Base-by-base conservation (phyloP, 2,329 filamentous ascomycete species). In the Beauveria australis region DNA sequence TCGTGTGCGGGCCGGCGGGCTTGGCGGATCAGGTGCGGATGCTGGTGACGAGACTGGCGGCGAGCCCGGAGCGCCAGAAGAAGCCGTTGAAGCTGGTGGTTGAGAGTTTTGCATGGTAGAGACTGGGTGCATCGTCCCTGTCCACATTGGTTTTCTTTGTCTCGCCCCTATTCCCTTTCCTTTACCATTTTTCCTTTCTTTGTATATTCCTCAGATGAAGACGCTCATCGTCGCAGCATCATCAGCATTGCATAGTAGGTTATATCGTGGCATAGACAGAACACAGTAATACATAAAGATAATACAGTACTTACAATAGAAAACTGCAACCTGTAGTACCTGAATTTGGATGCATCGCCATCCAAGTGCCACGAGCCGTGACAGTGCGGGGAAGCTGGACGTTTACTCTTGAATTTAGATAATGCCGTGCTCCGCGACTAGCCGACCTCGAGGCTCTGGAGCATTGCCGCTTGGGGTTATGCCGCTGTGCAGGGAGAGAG, bases 21-120 rank as follows among this genome's bases (percentile, higher is more conserved):
- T 64, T 68, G 66, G 63, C 66, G 10, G 67, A 68, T 33, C 63
- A 67, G 22, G 67, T 67, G 22, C 59, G 67, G 26, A 62, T 52
- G 14, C 46, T 62, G 49, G 64, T 63, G 19, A 61, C 63, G 33
- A 59, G 33, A 12, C 24, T 65, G 41, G 54, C 60, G 14, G 57
- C 53, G 24, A 61, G 61, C 19, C 59, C 55, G 12, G 16, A 52
- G 43, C 54, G 61, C 5, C 57, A 54, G n/a, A 48, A 53, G 40
- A 58, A 59, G 60, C 53, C 62, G 59, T 60, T 58, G 61, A 67
- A 37, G 61, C 41, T 65, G 12, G 43, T 57, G 9, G 60, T 64
- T 4, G 63, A 65, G 47, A 62, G 56, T 37, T 65, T 64, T 60
- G 56, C 40, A 40, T 63, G 54, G 64, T 61, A 59, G 28, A 33